Conservation (phyloP, 306 rosid species). For the Trichosanthes cucumerina region DNA sequence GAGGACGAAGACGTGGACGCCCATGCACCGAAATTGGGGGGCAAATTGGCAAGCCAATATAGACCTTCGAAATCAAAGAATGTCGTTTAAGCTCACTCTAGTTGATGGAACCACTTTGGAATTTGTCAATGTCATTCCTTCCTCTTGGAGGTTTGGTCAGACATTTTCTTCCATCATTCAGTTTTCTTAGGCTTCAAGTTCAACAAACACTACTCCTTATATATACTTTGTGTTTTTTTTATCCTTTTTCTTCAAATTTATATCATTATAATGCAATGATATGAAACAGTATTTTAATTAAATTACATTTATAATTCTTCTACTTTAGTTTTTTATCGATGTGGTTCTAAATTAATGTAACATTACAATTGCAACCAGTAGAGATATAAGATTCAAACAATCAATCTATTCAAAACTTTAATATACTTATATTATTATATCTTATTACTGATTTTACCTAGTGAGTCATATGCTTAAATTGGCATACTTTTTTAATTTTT, state of each 20-base stretch:
- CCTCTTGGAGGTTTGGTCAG: slow-evolving; percentile 72
- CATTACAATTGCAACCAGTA: too few relatives aligned
- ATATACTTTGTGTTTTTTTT: too few relatives aligned
- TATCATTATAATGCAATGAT: not conserved
- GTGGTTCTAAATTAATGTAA: too few relatives aligned
- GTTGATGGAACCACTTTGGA: slow-evolving; percentile 38
- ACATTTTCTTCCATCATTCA: slow-evolving; percentile 56
- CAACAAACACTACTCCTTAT: not conserved
- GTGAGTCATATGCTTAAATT: too few relatives aligned
- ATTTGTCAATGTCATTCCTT: slow-evolving; percentile 54
- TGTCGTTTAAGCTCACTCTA: slow-evolving; percentile 56
- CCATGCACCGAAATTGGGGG: slow-evolving; percentile 87
- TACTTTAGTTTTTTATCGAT: not conserved
- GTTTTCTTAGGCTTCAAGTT: slow-evolving; percentile 24
- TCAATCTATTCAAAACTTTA: too few relatives aligned
- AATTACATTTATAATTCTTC: not conserved
- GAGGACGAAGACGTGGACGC: slow-evolving; percentile 34
- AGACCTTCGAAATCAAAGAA: slow-evolving; percentile 47
- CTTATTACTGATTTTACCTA: too few relatives aligned
- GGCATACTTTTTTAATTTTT: too few relatives aligned
- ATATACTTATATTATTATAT: too few relatives aligned
- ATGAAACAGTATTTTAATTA: not conserved
- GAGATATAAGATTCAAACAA: too few relatives aligned
- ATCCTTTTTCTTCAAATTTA: too few relatives aligned
- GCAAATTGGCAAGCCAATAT: slow-evolving; percentile 69